A percentile compares a stretch with the other conserved stretches of the same genome.
Evolutionary conservation across 2,329 filamentous ascomycete genomes (phyloP).

Genomic region (Lecanoromycetidae sp.): DNA sequence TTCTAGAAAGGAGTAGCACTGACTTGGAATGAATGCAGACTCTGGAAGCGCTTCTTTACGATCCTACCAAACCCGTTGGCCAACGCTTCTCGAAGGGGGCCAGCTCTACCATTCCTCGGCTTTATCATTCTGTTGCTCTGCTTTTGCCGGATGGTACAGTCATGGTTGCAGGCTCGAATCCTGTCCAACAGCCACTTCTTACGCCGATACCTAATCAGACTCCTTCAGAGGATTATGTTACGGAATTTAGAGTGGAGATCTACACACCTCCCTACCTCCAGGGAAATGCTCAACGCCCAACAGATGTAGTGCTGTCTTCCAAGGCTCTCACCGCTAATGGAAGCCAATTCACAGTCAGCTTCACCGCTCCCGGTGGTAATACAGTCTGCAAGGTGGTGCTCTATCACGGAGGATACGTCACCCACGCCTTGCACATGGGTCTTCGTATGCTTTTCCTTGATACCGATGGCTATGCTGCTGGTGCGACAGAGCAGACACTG

Average conservation of each 20-base stretch:
- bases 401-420: conserved; percentile 50
- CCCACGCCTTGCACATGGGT: conserved; percentile 50
- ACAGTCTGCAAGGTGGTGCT: conserved; percentile 39
- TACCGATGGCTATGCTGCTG: conserved; percentile 34
- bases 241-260: conserved; percentile 50
- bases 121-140: conserved; percentile 51
- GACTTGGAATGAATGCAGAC: no score
- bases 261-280: conserved; percentile 50
- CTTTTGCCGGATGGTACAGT: conserved; percentile 48
- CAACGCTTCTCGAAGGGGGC: conserved; percentile 38
- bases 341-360: conserved; percentile 36
- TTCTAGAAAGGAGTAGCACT: no score
- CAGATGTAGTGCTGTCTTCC: conserved; percentile 34
- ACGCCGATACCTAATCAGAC: conserved; percentile 29
- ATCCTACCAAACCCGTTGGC: conserved; percentile 40
- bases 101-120: conserved; percentile 33
- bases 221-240: conserved; percentile 36
- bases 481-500: conserved; percentile 33
- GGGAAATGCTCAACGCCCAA: conserved; percentile 40
- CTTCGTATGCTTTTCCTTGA: conserved; percentile 47
- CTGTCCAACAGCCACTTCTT: conserved; percentile 45
- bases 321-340: conserved; percentile 34
- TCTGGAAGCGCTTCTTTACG: conserved; percentile 46
- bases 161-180: conserved; percentile 49
- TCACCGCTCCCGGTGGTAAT: conserved; percentile 33